Conservation (phyloP, 2,329 filamentous ascomycete species). For the Xylaria sp. region DNA sequence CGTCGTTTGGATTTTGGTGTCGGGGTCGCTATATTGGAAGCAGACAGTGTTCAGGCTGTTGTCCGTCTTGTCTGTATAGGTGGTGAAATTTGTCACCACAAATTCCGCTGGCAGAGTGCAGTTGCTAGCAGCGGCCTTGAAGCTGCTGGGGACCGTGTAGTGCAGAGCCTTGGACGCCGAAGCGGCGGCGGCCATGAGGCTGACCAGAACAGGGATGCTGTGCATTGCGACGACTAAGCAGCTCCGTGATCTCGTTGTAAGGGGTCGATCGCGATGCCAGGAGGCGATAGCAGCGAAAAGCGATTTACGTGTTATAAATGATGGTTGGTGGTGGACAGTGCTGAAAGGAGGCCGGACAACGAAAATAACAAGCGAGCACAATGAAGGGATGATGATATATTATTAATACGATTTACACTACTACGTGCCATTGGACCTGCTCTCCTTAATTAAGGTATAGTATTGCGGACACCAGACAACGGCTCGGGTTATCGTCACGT, state of each 20-base stretch:
- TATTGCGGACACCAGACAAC: neutral
- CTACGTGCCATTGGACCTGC: constrained; percentile 7
- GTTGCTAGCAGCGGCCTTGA: constrained; percentile 39
- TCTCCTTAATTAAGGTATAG: constrained; percentile 4
- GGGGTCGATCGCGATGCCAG: neutral
- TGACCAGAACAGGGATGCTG: constrained; percentile 34
- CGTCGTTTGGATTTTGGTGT: constrained; percentile 45
- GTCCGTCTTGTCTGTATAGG: constrained; percentile 40
- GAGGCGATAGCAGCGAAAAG: neutral
- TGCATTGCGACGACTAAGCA: constrained; percentile 38
- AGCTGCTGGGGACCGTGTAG: constrained; percentile 42
- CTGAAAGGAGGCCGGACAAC: neutral
- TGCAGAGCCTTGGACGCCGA: constrained; percentile 43
- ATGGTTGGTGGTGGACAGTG: neutral
- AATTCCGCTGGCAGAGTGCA: constrained; percentile 46
- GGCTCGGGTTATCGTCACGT: constrained; percentile 7
- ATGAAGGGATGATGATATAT: neutral
- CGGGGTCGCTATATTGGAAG: constrained; percentile 45
- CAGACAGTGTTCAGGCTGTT: constrained; percentile 38
- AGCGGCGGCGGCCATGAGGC: constrained; percentile 41
- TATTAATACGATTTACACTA: neutral
- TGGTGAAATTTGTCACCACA: constrained; percentile 45
- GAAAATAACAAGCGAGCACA: neutral
- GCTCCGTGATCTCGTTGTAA: neutral
- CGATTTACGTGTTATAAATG: neutral